Evolutionary conservation across 306 rosid species (phyloP), one percentile per base, ranked within the genome.

Genomic region (Prunus padus): DNA sequence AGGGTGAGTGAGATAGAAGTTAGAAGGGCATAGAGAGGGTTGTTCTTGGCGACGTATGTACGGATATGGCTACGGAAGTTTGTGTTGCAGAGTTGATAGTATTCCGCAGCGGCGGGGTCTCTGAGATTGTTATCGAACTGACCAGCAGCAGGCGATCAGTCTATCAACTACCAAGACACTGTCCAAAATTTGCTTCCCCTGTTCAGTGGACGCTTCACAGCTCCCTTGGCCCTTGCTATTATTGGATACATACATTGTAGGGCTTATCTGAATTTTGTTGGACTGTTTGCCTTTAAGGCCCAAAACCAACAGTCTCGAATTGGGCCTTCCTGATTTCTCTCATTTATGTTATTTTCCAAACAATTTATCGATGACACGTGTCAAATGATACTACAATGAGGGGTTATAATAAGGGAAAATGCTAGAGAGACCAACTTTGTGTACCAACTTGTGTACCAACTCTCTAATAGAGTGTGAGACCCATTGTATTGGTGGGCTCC

Each of bases 11-110:
- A 60, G 61, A 8, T 8, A 37, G 67, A 62, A 62, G 22, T 33
- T 33, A 64, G 47, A 81, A 69, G 69, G 22, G 74, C 81, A 76
- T 81, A 46, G 69, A 62, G 67, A 5, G 37, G 37, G 31, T 59
- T 59, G 19, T 12, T 2, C 9, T 16, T 33, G 57, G 73, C 18
- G 11, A 16, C 60, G 73, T 52, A 52, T 52, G 57, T 13, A 11
- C 44, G 28, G 67, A 23, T 23, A 42, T 25, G 66, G 67, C 25
- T 45, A 44, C 15, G 65, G 61, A 23, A 11, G 76, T 25, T 63
- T 23, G 19, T 14, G 25, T 30, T 63, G 25, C 45, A 8, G 47
- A 2, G 25, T 4, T 40, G 3, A 19, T 37, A 37, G 2, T 37
- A 37, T 37, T 37, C 42, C 6, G 47, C 57, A 44, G 77, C 67